phyloP scores from a whole-genome alignment of 805 yeast genomes.

The Saturnispora halmiae region DNA sequence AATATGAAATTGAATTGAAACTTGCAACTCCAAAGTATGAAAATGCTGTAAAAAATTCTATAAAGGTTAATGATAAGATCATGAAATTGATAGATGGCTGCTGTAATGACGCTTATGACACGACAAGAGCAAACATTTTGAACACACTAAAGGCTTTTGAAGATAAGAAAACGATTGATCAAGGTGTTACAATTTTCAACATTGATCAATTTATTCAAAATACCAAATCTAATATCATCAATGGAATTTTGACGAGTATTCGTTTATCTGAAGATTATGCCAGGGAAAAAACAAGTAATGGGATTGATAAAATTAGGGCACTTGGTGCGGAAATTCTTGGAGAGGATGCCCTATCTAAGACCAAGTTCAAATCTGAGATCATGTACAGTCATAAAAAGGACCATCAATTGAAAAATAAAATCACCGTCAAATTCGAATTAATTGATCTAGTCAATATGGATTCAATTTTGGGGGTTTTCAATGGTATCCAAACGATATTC shows the following conservation, averaged over 20 bases:
- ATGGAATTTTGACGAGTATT: conserved; percentile 57
- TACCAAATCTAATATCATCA: conserved; percentile 61
- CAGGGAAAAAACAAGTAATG: conserved; percentile 44
- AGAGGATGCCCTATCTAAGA: conserved; percentile 39
- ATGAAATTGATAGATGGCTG: conserved; percentile 55
- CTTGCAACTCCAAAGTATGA: conserved; percentile 59
- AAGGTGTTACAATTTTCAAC: conserved; percentile 32
- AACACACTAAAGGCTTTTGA: conserved; percentile 33
- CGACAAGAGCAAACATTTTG: conserved; percentile 46
- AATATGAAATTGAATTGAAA: conserved; percentile 40
- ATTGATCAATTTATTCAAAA: conserved; percentile 59
- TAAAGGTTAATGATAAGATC: conserved; percentile 46
- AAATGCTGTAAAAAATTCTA: conserved; percentile 41
- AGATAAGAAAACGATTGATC: conserved; percentile 47
- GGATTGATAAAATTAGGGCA: conserved; percentile 52
- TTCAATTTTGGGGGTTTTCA: conserved; percentile 32
- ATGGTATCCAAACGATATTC: conserved; percentile 9
- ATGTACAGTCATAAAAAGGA: conserved; percentile 81
- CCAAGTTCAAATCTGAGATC: conserved; percentile 56
- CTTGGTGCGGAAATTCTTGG: conserved; percentile 62
- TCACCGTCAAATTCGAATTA: conserved; percentile 60
- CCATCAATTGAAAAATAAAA: conserved; percentile 48
- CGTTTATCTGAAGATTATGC: conserved; percentile 60
- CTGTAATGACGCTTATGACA: conserved; percentile 48
- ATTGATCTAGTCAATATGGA: conserved; percentile 67